These are phyloP conservation scores for Penicillium nordicum DNA, from an alignment of 2,329 filamentous ascomycete species.

Conservation along the genomic window DNA sequence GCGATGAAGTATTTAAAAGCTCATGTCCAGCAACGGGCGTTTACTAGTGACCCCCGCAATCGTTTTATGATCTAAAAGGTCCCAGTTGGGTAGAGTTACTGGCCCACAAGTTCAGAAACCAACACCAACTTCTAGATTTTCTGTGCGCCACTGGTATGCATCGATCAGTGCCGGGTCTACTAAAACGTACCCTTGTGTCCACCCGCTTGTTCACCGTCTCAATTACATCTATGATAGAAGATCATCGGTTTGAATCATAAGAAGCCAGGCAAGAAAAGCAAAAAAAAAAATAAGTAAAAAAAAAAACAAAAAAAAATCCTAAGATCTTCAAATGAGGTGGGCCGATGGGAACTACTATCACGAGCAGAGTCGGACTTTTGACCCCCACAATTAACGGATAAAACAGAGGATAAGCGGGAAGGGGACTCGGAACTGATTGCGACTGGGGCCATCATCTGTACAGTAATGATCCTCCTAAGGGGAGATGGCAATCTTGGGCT, in stretches of 20 bases:
- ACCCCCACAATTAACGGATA: constrained; percentile 25
- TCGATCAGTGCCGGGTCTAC: constrained; percentile 5
- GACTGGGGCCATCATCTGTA: constrained; percentile 19
- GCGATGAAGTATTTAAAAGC: constrained; percentile 14
- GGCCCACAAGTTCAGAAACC: constrained; percentile 9
- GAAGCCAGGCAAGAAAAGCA: not conserved
- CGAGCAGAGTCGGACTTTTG: constrained; percentile 14
- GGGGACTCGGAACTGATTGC: constrained; percentile 12
- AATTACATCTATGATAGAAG: constrained; percentile 3
- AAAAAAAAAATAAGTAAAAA: not conserved
- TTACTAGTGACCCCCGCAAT: constrained; percentile 18
- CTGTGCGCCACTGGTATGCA: constrained; percentile 9
- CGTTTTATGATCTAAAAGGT: constrained; percentile 12
- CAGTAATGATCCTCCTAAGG: constrained; percentile 20
- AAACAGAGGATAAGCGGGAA: constrained; percentile 13
- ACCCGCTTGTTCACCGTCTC: constrained; percentile 8
- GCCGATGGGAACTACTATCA: constrained; percentile 16
- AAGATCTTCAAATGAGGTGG: constrained; percentile 21
- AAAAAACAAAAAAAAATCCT: not conserved
- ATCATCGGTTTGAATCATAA: constrained; percentile 12
- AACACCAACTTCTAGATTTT: constrained; percentile 20
- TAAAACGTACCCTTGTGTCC: constrained; percentile 9
- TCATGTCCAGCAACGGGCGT: not conserved
- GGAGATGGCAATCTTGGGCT: constrained; percentile 12
- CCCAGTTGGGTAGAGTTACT: constrained; percentile 16